Evolutionary conservation across 163 green algal genomes (phyloP).

Genomic region (Volvox carteri): DNA sequence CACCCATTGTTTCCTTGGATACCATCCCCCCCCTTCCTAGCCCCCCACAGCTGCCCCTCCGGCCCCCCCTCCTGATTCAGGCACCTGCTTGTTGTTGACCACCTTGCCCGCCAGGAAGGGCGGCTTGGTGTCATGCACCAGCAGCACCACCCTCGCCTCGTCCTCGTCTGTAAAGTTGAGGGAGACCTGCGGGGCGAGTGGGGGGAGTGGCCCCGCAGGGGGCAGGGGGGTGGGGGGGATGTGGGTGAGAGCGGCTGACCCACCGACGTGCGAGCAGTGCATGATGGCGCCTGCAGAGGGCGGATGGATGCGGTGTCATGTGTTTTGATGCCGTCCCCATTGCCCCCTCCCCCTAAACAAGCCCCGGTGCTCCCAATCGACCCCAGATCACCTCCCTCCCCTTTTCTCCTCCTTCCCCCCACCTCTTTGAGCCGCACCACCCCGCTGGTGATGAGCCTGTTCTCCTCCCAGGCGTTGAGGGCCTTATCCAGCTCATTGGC

Average conservation of each 20-base stretch:
- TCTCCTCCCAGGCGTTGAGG: slow-evolving; percentile 97
- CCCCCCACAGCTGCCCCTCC: too few species aligned
- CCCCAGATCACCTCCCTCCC: too few species aligned
- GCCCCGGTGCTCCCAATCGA: too few species aligned
- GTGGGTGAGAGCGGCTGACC: too few species aligned
- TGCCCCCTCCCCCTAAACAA: too few species aligned
- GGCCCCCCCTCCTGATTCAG: too few species aligned
- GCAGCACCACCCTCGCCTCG: slow-evolving; percentile 90
- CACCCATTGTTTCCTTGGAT: neutral
- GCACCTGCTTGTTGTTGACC: slow-evolving; percentile 88
- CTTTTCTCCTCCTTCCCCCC: too few species aligned
- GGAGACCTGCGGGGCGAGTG: slow-evolving; percentile 73
- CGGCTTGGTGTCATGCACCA: slow-evolving; percentile 97
- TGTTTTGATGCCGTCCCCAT: too few species aligned
- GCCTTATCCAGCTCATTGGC: slow-evolving; percentile 91
- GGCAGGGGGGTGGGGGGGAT: neutral
- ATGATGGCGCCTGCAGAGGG: too few species aligned
- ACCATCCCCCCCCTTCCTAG: neutral
- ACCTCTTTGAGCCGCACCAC: slow-evolving; percentile 80
- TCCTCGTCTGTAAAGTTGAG: slow-evolving; percentile 91
- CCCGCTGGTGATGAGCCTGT: slow-evolving; percentile 91
- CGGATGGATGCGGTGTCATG: too few species aligned
- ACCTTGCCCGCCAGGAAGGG: slow-evolving; percentile 94
- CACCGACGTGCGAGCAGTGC: too few species aligned
- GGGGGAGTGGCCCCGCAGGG: neutral